Base-by-base conservation (phyloP, 1,284 basidiomycete species). In the Grifola frondosa region DNA sequence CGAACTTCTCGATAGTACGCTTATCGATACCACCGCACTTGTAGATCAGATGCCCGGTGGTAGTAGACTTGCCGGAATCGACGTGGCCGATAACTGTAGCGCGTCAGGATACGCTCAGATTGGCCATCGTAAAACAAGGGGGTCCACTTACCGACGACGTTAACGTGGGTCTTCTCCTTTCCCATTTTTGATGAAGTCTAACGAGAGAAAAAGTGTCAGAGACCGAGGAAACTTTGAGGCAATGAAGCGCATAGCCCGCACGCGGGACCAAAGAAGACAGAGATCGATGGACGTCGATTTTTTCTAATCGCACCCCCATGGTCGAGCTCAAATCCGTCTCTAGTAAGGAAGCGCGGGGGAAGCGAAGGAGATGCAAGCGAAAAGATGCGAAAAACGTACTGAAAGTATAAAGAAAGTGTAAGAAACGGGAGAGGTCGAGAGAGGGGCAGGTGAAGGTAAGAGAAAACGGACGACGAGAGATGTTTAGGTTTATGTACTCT, bases 11-110 rank as follows among this genome's bases (percentile, higher is more conserved):
- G 65, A 99, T 97, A 73, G 95, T 98, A 88, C 97, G 96, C 83
- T 99, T 99, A 76, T 99, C 97, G 79, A 99, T 99, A 92, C 97
- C 97, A 87, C 96, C 96, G 74, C 96, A 99, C 88, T 99, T 98
- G 92, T 98, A 98, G 86, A 99, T 99, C 77, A 99, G 81, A 82
- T 99, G 97, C 63, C 97, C 97, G 65, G 97, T 99, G 68, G 96
- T 99, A 75, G 96, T 99, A 57, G 95, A 98, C 81, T 98, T 98
- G 63, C 96, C 91, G 69, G 90, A 92, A 77, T 93, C 90, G 88
- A 95, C 91, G 80, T 96, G 92, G 58, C 92, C 91, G 78, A 95
- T 94, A 73, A 96, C 92, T 91, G 73, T 7, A 29, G 41, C 47
- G 11, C 11, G 26, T 53, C 29, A 56, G 51, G 24, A 30, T 25